Evolutionary conservation across 352 stramenopile species (phyloP).

Genomic region (Phytophthora litchii): DNA sequence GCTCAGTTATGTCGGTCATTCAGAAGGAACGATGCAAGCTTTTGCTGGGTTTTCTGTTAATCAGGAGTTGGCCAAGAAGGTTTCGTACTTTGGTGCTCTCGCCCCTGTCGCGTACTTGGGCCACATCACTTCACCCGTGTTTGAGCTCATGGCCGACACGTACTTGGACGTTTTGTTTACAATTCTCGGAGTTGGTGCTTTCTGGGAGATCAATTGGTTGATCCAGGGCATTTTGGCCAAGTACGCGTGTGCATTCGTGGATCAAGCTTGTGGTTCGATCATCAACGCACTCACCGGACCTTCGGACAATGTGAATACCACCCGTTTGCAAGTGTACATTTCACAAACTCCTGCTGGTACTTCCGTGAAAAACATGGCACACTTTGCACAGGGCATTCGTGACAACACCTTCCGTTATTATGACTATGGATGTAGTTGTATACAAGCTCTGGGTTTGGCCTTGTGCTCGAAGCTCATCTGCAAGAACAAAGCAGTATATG

Average conservation of each 20-base stretch:
- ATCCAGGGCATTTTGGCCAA: conserved; percentile 60
- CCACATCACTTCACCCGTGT: conserved; percentile 47
- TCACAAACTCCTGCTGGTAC: conserved; percentile 64
- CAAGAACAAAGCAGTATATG: conserved; percentile 64
- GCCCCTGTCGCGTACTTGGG: conserved; percentile 55
- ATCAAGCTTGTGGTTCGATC: conserved; percentile 51
- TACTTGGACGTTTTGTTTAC: conserved; percentile 56
- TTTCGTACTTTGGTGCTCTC: conserved; percentile 68
- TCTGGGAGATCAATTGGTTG: conserved; percentile 51
- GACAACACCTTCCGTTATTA: conserved; percentile 62
- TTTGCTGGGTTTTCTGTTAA: conserved; percentile 62
- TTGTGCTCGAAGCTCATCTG: conserved; percentile 53
- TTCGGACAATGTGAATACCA: conserved; percentile 61
- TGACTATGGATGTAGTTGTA: conserved; percentile 64
- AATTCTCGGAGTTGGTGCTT: conserved; percentile 48
- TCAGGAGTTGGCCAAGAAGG: conserved; percentile 62
- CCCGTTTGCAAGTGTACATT: conserved; percentile 67
- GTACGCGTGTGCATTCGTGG: conserved; percentile 56
- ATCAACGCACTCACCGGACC: conserved; percentile 60
- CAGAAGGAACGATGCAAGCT: conserved; percentile 67
- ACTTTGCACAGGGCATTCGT: conserved; percentile 69
- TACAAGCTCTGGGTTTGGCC: conserved; percentile 36
- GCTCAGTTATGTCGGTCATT: conserved; percentile 68
- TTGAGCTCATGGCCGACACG: conserved; percentile 44
- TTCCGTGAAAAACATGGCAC: conserved; percentile 68